Base-by-base conservation (phyloP, 257 asterid genomes). In the Paraleonurus japonicus region DNA sequence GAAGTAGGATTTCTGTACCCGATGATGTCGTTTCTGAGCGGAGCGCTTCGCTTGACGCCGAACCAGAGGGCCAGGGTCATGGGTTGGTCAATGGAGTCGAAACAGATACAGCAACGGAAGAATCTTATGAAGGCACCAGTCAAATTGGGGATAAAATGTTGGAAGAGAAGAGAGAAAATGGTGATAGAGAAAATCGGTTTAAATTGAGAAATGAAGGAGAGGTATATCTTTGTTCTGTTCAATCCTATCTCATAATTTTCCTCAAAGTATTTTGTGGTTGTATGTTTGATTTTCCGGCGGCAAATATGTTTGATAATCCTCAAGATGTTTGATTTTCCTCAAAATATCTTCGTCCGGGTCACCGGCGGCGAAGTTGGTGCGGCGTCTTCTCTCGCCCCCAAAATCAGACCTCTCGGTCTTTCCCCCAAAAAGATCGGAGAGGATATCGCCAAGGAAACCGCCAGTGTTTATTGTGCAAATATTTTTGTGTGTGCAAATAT, bases 161-260 rank as follows among this genome's bases (percentile, higher is more conserved):
- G 30, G 79, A 75, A 23, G 69, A 58, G 30, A 80, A 68, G 79
- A 32, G 50, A 63, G 77, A 70, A 66, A 74, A 20, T 35, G 76
- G 58, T 16, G 86, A 77, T 50, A 68, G 69, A 8, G 73, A 80
- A 65, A 75, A 75, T 65, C 84, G 95, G 62, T 94, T 83, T 81
- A 94, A 82, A 65, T 77, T 86, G 53, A 81, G 87, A 51, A 86
- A 91, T 74, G 97, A 95, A 55, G 83, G 88, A 72, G 96, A 95
- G 97, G 99, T 91, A 76, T 65, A 50, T 8, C 13, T 17, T 7
- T 54, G 30, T 10, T 61, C 32, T 70, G 23, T 22, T 58, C 71
- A 17, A 67, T 67, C 50, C 27, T 33, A 6, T 10, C 28, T 26
- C 16, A 0, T 2, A 22, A n/a, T n/a, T n/a, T n/a, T n/a, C n/a